Evolutionary conservation across 345 rosid genomes (phyloP), one percentile per base, ranked within the genome.

Genomic region (Linum usitatissimum): DNA sequence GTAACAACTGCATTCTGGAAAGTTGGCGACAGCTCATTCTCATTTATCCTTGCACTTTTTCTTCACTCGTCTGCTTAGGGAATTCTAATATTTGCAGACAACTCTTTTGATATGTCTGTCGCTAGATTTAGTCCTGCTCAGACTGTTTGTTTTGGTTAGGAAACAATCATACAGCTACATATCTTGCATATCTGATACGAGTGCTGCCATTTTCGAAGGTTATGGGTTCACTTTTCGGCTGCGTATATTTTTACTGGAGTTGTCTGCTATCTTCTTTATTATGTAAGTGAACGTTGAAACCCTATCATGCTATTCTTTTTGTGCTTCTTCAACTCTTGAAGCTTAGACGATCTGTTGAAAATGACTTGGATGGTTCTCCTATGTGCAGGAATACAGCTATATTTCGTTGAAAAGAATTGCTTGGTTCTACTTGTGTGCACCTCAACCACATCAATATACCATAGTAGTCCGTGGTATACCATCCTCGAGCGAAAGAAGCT

Each of bases 201-300:
- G 36, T 31, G 36, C 36, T 31, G 36, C 36, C 36, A 31, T 31
- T 31, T 31, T 31, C n/a, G 36, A 31, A 31, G 98, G 98, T 68
- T 91, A 68, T 91, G 96, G 98, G 61, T 86, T 71, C 98, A 88
- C 85, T 91, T 91, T 73, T 83, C 80, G 64, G 95, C 98, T 51
- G 85, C 81, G 64, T 91, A 91, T 78, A 59, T 85, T 68, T 85
- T 92, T 78, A 85, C 98, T 0, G 91, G 79, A 40, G 76, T 81
- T 77, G 96, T 92, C 68, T 88, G 98, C 89, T 85, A 73, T 77
- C 86, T 91, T 69, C 95, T 92, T 58, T 85, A 83, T 73, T 45
- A 12, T 63, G 96, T 92, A 80, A 88, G 98, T 75, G 55, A 61
- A 49, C 45, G 56, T 63, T 63, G 7, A 62, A 53, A 56, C 9